Percentiles rank a stretch among this genome's conserved stretches.
phyloP scores from a whole-genome alignment of 108 stramenopile genomes.

The Fragilariopsis cylindrus region DNA sequence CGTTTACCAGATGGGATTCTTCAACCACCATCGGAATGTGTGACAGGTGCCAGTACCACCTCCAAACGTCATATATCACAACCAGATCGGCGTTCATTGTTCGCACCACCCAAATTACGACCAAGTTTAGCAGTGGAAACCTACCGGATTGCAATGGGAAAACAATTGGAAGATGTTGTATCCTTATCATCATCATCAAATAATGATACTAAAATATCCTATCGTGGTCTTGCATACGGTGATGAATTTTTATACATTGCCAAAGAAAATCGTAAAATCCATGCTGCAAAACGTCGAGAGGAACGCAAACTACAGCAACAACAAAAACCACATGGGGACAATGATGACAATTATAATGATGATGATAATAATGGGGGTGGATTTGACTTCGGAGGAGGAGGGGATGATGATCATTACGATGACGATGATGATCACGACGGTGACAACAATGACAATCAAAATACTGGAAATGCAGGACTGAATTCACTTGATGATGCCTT shows the following conservation, averaged over 20 bases:
- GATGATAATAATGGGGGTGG: slow-evolving; percentile 48
- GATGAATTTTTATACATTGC: slow-evolving; percentile 85
- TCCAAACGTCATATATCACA: neutral
- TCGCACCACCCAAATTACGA: slow-evolving; percentile 11
- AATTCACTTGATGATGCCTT: slow-evolving; percentile 44
- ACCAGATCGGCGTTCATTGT: slow-evolving; percentile 10
- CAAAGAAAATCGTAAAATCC: slow-evolving; percentile 62
- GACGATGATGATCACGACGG: slow-evolving; percentile 47
- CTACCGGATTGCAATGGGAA: slow-evolving; percentile 27
- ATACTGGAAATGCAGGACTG: slow-evolving; percentile 45
- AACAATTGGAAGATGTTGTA: slow-evolving; percentile 24
- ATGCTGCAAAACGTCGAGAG: slow-evolving; percentile 50
- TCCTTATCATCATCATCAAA: no score
- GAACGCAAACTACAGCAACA: slow-evolving; percentile 28
- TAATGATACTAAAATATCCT: slow-evolving; percentile 32
- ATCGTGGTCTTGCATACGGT: slow-evolving; percentile 63
- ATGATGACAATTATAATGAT: slow-evolving; percentile 52
- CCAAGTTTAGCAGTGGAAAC: slow-evolving; percentile 28
- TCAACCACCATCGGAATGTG: slow-evolving; percentile 63
- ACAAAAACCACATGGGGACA: slow-evolving; percentile 24
- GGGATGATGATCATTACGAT: slow-evolving; percentile 17
- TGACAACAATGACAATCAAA: slow-evolving; percentile 46
- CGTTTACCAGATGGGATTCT: slow-evolving; percentile 68
- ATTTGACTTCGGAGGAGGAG: slow-evolving; percentile 41
- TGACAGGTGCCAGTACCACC: slow-evolving; percentile 71